Base-by-base conservation (phyloP, 1,284 basidiomycete species). In the Tilletiopsis washingtonensis region DNA sequence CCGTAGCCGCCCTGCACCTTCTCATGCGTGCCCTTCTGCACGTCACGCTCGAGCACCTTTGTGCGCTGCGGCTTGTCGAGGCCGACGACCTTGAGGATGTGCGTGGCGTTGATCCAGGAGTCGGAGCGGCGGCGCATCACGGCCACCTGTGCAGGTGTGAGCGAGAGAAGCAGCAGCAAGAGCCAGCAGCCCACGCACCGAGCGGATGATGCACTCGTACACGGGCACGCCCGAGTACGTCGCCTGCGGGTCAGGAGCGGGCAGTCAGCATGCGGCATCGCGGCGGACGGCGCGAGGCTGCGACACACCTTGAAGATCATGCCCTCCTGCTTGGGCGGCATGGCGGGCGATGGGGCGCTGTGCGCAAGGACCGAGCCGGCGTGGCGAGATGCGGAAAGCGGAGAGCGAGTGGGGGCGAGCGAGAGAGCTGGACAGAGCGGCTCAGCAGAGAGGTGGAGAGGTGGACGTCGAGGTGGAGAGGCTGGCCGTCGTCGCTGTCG, bases 1-100 rank as follows among this genome's bases (percentile, higher is more conserved):
- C 94, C 94, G 75, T 98, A 99, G 0, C 94, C 94, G 29, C 94
- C 94, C 74, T 99, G 94, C 0, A 99, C 91, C 75, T 99, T 99
- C 76, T 98, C 94, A 75, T 99, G 94, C 62, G 90, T 86, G 23
- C 91, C 94, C 75, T 97, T 97, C 75, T 99, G 94, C 2, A 99
- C 85, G 76, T 99, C 94, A 59, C 94, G 83, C 75, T 99, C 94
- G 43, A 98, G 80, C 12, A 99, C 91, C 53, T 94, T 83, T 49
- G 94, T 98, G 43, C 94, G 81, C 74, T 98, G 94, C 1, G 94
- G 94, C 75, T 99, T 99, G 77, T 99, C 94, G 64, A 98, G 96
- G 9, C 93, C 94, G 27, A 93, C 94, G 62, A 99, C 93, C 75
- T 99, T 98, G 72, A 98, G 82, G 56, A 98, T 96, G 76, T 99